Percentiles rank a stretch among this genome's conserved stretches.
Conservation (phyloP, 495 filamentous ascomycete species). For the Lasiosphaeria miniovina region DNA sequence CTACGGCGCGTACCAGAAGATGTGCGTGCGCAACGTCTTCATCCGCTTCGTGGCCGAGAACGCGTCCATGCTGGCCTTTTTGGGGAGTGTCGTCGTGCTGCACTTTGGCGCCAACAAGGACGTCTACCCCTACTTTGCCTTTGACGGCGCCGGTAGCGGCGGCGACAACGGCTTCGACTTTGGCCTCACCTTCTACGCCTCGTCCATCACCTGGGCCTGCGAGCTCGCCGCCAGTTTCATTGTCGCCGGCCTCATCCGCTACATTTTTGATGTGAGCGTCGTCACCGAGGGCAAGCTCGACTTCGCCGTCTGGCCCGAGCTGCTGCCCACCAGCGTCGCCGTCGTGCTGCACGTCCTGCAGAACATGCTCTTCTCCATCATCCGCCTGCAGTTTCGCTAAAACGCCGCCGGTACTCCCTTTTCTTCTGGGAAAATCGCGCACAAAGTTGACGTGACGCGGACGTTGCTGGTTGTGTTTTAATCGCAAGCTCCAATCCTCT, state of each 20-base stretch:
- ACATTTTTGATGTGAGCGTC: slow-evolving; percentile 54
- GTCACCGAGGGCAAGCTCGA: slow-evolving; percentile 58
- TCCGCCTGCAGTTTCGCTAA: slow-evolving; percentile 56
- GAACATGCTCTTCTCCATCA: slow-evolving; percentile 65
- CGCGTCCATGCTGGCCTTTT: slow-evolving; percentile 62
- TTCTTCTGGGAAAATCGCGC: too few relatives aligned
- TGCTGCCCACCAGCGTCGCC: slow-evolving; percentile 58
- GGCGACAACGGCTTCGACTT: slow-evolving; percentile 50
- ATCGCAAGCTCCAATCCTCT: too few relatives aligned
- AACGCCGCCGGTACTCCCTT: too few relatives aligned
- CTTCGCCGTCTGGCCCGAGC: slow-evolving; percentile 57
- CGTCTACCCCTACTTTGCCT: slow-evolving; percentile 58
- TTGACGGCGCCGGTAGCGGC: slow-evolving; percentile 33
- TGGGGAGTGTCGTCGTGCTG: slow-evolving; percentile 57
- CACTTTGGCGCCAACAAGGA: slow-evolving; percentile 62
- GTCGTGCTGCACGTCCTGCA: slow-evolving; percentile 63
- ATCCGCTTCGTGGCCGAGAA: slow-evolving; percentile 60
- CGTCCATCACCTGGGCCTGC: slow-evolving; percentile 59
- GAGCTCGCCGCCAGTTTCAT: slow-evolving; percentile 57
- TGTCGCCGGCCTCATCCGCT: slow-evolving; percentile 51
- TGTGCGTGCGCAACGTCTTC: slow-evolving; percentile 58
- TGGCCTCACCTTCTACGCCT: slow-evolving; percentile 56
- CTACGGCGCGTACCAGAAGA: slow-evolving; percentile 59
- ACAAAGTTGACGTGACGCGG: too few relatives aligned
- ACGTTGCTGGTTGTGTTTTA: too few relatives aligned